These are phyloP conservation scores for Prunus mume DNA, from an alignment of 306 rosid species.

Conservation along the genomic window DNA sequence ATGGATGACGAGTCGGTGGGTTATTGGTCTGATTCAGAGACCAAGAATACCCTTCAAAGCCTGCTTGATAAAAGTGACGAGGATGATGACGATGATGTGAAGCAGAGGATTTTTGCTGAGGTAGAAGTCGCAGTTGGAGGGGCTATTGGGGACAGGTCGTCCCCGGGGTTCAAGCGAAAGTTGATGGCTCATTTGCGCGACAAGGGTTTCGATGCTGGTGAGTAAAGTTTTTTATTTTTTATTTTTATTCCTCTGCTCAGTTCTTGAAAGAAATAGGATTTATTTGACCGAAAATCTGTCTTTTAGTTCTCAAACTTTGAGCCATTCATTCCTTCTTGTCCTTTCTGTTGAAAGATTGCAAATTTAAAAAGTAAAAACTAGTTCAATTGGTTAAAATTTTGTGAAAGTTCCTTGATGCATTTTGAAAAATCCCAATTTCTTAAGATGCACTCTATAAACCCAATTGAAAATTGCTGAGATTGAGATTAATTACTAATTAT, in stretches of 20 bases:
- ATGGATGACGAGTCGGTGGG: constrained; percentile 17
- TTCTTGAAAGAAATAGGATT: too few species aligned
- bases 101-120: constrained; percentile 35
- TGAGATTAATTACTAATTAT: not conserved
- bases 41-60: constrained; percentile 28
- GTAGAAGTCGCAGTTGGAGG: constrained; percentile 34
- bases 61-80: constrained; percentile 29
- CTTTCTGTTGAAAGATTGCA: not conserved
- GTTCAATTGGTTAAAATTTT: too few species aligned
- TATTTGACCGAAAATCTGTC: not conserved
- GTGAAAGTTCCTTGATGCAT: too few species aligned
- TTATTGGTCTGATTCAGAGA: constrained; percentile 35
- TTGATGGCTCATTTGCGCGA: constrained; percentile 64
- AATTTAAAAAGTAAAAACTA: not conserved
- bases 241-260: not conserved
- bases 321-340: not conserved
- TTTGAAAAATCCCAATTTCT: too few species aligned
- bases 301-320: not conserved
- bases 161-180: constrained; percentile 48
- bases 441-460: too few species aligned
- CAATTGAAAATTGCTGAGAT: not conserved
- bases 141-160: constrained; percentile 21
- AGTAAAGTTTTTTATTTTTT: constrained; percentile 8
- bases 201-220: constrained; percentile 84
- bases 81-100: constrained; percentile 24